phyloP scores from a whole-genome alignment of 371 early-diverging fungal genomes.

The Gilbertella persicaria region DNA sequence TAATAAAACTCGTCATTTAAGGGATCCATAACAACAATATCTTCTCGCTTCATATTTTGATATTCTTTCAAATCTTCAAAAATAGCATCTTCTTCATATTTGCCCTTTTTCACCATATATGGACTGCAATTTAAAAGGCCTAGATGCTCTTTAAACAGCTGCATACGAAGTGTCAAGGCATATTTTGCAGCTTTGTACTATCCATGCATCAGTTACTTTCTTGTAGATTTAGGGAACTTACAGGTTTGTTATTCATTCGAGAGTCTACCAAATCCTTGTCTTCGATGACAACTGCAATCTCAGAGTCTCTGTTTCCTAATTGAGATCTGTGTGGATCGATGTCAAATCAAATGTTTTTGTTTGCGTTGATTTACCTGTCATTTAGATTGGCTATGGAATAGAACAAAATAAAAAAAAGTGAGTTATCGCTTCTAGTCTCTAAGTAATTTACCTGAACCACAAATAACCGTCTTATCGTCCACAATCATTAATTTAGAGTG shows the following conservation, averaged over 20 bases:
- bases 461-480: constrained; percentile 73
- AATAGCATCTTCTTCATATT: background rate
- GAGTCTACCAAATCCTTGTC: constrained; percentile 71
- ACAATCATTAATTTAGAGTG: constrained; percentile 88
- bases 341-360: background rate
- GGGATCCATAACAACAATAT: constrained; percentile 70
- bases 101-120: background rate
- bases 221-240: constrained; percentile 22
- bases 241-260: constrained; percentile 69
- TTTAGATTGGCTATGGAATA: constrained; percentile 44
- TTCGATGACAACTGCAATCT: constrained; percentile 82
- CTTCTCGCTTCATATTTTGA: constrained; percentile 19
- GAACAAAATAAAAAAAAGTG: background rate
- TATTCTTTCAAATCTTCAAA: constrained; percentile 5
- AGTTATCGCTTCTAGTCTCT: background rate
- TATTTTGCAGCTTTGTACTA: constrained; percentile 69
- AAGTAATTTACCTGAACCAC: constrained; percentile 51
- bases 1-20: constrained; percentile 63
- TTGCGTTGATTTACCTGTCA: constrained; percentile 38
- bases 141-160: constrained; percentile 83
- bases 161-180: constrained; percentile 71
- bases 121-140: constrained; percentile 54
- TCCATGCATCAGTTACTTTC: background rate
- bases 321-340: constrained; percentile 61
- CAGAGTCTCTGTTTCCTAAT: constrained; percentile 90